phyloP scores from a whole-genome alignment of 2,329 filamentous ascomycete species.

The Fusarium xylarioides region DNA sequence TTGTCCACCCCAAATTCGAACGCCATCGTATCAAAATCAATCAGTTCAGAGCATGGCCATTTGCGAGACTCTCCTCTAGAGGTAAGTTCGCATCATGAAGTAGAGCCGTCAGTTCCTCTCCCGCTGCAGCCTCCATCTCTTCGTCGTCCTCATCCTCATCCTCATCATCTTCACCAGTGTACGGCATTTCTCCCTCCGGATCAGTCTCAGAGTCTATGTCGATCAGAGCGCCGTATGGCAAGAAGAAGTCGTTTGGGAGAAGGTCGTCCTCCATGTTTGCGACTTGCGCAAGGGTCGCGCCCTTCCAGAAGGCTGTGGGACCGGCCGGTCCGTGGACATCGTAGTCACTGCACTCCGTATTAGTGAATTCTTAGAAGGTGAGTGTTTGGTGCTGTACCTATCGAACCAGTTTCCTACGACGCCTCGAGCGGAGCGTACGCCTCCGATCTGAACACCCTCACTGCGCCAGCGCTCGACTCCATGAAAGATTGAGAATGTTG shows the following conservation, averaged over 20 bases:
- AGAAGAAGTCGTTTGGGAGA: constrained; percentile 45
- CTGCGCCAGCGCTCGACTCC: constrained; percentile 79
- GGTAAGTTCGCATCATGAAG: constrained; percentile 33
- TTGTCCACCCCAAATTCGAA: background rate
- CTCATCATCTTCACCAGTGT: constrained; percentile 32
- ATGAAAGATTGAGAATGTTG: constrained; percentile 69
- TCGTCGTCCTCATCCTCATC: constrained; percentile 22
- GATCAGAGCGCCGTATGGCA: constrained; percentile 40
- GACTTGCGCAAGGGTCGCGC: constrained; percentile 58
- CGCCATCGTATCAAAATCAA: background rate
- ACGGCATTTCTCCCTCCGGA: constrained; percentile 43
- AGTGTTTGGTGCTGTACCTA: constrained; percentile 57
- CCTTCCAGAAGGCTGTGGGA: constrained; percentile 82
- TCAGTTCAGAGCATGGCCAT: background rate
- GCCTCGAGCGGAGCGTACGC: constrained; percentile 69
- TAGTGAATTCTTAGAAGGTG: background rate
- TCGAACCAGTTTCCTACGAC: constrained; percentile 83
- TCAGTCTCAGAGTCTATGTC: constrained; percentile 31
- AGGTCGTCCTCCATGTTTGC: constrained; percentile 43
- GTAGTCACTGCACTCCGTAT: constrained; percentile 61
- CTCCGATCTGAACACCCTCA: constrained; percentile 79
- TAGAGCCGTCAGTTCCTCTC: constrained; percentile 35
- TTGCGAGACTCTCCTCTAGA: constrained; percentile 18
- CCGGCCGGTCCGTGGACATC: constrained; percentile 75
- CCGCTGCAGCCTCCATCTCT: constrained; percentile 12